Base-by-base conservation (phyloP, 2,329 filamentous ascomycete species). In the Pseudocercospora musae region DNA sequence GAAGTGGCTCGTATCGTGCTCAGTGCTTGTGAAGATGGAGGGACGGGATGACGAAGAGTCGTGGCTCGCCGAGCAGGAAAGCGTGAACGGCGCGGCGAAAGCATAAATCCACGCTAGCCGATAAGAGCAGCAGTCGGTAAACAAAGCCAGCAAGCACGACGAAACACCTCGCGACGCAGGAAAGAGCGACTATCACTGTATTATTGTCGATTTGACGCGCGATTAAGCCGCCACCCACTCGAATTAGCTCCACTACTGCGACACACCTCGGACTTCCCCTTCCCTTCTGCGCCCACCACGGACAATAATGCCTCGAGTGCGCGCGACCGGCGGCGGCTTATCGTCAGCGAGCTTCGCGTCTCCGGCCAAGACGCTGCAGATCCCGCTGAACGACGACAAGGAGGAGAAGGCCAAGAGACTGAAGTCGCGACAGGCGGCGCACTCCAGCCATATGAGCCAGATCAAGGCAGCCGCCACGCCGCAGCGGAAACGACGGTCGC, bases 311-410 rank as follows among this genome's bases (percentile, higher is more conserved):
- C 75, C 75, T 67, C 70, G 74, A 63, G 70, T 73, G 60, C 69
- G 81, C 59, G 69, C 70, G 52, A 79, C 60, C 80, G 80, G 73
- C 69, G 52, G 29, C 29, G 70, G 78, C 79, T 58, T 75, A 71
- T 56, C 78, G 78, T 53, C 84, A 81, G 64, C 82, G 80, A 68
- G 65, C 67, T 82, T 82, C 68, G 84, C 82, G 70, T 79, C 81
- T 23, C 80, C 81, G 40, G 74, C 81, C 65, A 84, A 83, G 78
- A 64, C 60, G 40, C 57, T 50, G 71, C 96, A 92, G 76, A 96
- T 99, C 63, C 93, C 95, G 37, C 86, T 99, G 66, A 98, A 98
- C 80, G 95, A 99, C 80, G 95, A 99, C 82, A 88, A 87, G 64
- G 87, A 89, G 70, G 95, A 99, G 79, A 96, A 96, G 78, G 93